Evolutionary conservation across 176 grass and related monocot genomes (phyloP).

Genomic region (Musa beccarii): DNA sequence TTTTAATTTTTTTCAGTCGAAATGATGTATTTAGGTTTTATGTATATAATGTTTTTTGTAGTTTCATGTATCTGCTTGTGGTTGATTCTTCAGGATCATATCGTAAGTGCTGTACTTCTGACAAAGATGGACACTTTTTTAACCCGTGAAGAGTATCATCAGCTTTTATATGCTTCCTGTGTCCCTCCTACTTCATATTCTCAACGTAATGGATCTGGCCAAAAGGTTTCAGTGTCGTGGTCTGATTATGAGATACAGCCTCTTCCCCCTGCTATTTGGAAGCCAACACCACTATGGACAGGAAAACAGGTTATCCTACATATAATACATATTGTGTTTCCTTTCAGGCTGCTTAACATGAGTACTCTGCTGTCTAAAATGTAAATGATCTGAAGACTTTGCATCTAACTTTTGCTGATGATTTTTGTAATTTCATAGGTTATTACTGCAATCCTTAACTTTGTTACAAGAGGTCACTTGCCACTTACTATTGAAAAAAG

Average conservation of each 20-base stretch:
- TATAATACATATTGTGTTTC: background rate
- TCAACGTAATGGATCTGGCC: conserved; percentile 22
- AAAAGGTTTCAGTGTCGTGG: conserved; percentile 46
- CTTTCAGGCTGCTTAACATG: background rate
- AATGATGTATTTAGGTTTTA: background rate
- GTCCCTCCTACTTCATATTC: conserved; percentile 33
- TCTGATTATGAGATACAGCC: conserved; percentile 37
- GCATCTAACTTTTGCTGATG: conserved; percentile 1
- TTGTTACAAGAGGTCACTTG: conserved; percentile 65
- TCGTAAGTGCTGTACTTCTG: conserved; percentile 82
- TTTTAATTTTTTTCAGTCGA: background rate
- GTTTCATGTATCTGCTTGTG: background rate
- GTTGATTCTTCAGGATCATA: conserved; percentile 63
- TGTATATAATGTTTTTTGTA: background rate
- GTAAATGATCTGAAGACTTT: background rate
- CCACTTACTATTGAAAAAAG: conserved; percentile 61
- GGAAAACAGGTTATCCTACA: conserved; percentile 62
- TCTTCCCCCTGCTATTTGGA: conserved; percentile 53
- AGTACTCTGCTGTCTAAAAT: background rate
- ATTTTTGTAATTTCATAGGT: conserved; percentile 34
- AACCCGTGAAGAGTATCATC: conserved; percentile 77
- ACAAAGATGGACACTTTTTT: conserved; percentile 71
- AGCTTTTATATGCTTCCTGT: conserved; percentile 68
- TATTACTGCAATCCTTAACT: conserved; percentile 81
- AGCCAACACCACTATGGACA: conserved; percentile 69